These are phyloP conservation scores for Arabidopsis thaliana DNA, from an alignment of 345 rosid genomes.

Conservation along the genomic window TAIR10.1 NC_003076.8:20357001-20357500, in stretches of 20 bases:
- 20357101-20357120: not conserved
- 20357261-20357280: conserved; percentile 26
- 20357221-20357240: conserved; percentile 7
- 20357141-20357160: not conserved
- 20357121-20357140: conserved; percentile 21
- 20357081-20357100: not conserved
- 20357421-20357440: not conserved
- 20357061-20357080: conserved; percentile 15
- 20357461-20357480: too few relatives aligned
- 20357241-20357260: conserved; percentile 31
- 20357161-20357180: not conserved
- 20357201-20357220: not conserved
- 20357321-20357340: not conserved
- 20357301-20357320: conserved; percentile 16
- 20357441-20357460: too few relatives aligned
- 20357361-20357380: not conserved
- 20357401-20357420: not conserved
- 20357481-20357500: too few relatives aligned
- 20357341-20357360: too few relatives aligned
- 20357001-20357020: not conserved
- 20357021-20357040: not conserved
- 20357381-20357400: not conserved
- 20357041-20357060: not conserved
- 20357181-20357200: not conserved
- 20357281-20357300: conserved; percentile 6